Evolutionary conservation across 805 yeast genomes (phyloP), one percentile per base, ranked within the genome.

Genomic region (Teunomyces panamensis): DNA sequence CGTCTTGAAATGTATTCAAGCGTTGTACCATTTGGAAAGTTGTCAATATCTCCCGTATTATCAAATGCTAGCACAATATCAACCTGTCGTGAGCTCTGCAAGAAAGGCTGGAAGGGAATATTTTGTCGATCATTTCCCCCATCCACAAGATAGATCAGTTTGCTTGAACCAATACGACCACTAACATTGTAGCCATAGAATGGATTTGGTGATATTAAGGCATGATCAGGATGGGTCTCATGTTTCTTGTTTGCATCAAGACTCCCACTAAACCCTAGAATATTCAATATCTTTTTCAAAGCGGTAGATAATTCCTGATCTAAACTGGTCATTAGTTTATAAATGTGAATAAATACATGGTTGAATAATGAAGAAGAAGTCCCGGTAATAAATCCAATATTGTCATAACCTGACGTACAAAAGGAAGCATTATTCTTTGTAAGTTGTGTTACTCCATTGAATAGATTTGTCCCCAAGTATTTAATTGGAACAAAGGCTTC

Each of bases 281-380:
- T 57, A 46, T 64, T 62, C 46, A 79, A 54, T 1, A 74, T 67
- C 0, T 67, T 67, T 39, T 67, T 63, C 16, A 74, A 55, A 0
- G 77, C 75, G 3, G 55, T 49, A 5, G 66, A 60, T 1, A 66
- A 56, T 30, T 62, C 64, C 30, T 67, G 62, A 4, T 67, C 62
- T 36, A 73, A 58, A 32, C 67, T 60, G 30, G 64, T 13, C 11
- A 71, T 59, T 32, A 63, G 42, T 43, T 72, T 64, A 73, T 80
- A 77, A 7, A 81, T 59, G 50, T 75, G 78, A 8, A 77, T 59
- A 45, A 83, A 68, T 0, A 80, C 75, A 53, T 70, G 75, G 54
- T 80, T 83, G 66, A 83, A 83, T 24, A 83, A 60, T 0, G 86
- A 79, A 0, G 88, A 83, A 0, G 87, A 81, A 0, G 87, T 80